A percentile compares a stretch with the other conserved stretches of the same genome.
phyloP scores from a whole-genome alignment of 345 rosid species.

The Microcos paniculata region DNA sequence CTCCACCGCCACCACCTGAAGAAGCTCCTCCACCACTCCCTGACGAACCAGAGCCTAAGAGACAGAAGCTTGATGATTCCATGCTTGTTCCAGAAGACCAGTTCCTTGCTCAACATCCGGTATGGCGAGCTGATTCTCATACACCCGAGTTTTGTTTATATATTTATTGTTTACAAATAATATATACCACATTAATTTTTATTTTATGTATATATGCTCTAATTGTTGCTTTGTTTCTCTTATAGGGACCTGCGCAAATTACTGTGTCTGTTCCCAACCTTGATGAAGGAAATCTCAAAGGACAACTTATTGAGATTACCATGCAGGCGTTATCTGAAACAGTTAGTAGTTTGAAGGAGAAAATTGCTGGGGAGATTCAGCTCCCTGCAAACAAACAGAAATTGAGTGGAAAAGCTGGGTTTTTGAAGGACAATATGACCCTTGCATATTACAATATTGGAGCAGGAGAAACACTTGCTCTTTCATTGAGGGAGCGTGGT shows the following conservation, averaged over 20 bases:
- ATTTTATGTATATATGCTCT: background rate
- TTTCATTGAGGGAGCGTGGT: constrained; percentile 81
- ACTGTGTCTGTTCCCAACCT: constrained; percentile 62
- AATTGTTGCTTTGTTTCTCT: background rate
- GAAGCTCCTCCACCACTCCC: constrained; percentile 98
- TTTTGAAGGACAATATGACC: constrained; percentile 85
- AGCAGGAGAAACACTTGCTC: constrained; percentile 57
- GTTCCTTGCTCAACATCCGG: constrained; percentile 74
- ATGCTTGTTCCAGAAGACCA: constrained; percentile 76
- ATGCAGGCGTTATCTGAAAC: constrained; percentile 75
- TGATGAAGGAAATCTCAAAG: constrained; percentile 78
- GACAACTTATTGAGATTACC: constrained; percentile 66
- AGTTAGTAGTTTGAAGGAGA: constrained; percentile 85
- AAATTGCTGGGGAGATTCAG: constrained; percentile 84
- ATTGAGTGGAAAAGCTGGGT: constrained; percentile 84
- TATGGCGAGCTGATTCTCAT: constrained; percentile 23
- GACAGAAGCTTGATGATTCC: constrained; percentile 84
- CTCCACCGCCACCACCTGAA: constrained; percentile 31
- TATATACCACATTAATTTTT: background rate
- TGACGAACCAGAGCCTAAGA: constrained; percentile 91
- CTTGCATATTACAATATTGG: constrained; percentile 81
- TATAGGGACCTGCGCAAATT: constrained; percentile 68
- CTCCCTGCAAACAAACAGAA: constrained; percentile 89
- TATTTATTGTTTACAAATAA: background rate
- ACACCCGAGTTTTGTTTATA: constrained; percentile 2